Conservation (phyloP, 257 asterid species). For the Datura wrightii region DNA sequence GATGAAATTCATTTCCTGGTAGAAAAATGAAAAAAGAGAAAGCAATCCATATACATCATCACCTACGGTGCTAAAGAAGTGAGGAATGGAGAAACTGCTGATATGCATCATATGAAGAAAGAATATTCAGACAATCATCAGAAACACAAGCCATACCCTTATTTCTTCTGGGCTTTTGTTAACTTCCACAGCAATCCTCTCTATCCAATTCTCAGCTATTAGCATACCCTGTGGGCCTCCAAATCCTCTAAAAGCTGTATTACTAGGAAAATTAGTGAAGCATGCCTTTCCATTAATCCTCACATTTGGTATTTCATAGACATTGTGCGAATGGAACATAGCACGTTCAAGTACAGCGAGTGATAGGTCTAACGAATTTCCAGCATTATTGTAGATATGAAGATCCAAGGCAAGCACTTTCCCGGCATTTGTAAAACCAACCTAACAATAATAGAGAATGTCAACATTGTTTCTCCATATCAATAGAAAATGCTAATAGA, state of each 20-base stretch:
- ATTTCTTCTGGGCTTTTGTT: constrained; percentile 87
- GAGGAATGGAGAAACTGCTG: constrained; percentile 8
- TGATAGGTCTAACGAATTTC: constrained; percentile 93
- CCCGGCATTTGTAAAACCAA: constrained; percentile 84
- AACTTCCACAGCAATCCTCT: constrained; percentile 82
- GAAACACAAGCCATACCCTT: constrained; percentile 55
- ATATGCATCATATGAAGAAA: background rate
- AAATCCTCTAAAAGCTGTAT: constrained; percentile 97
- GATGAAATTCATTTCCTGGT: constrained; percentile 87
- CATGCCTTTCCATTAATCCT: constrained; percentile 80
- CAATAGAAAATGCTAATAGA: constrained; percentile 32
- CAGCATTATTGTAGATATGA: constrained; percentile 83
- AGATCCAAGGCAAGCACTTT: constrained; percentile 91
- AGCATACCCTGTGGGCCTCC: constrained; percentile 99
- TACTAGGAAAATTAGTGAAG: constrained; percentile 93
- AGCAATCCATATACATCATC: constrained; percentile 3
- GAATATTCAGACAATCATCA: background rate
- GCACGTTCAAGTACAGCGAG: constrained; percentile 93
- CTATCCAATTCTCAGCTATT: constrained; percentile 95
- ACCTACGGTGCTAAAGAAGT: background rate
- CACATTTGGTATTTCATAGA: constrained; percentile 88
- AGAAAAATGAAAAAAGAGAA: constrained; percentile 28
- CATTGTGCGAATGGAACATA: constrained; percentile 93
- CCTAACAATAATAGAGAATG: constrained; percentile 49
- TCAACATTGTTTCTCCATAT: constrained; percentile 19